Percentiles rank a stretch among this genome's conserved stretches.
Conservation (phyloP, 1,284 basidiomycete species). For the Microbotryomycetes sp. region DNA sequence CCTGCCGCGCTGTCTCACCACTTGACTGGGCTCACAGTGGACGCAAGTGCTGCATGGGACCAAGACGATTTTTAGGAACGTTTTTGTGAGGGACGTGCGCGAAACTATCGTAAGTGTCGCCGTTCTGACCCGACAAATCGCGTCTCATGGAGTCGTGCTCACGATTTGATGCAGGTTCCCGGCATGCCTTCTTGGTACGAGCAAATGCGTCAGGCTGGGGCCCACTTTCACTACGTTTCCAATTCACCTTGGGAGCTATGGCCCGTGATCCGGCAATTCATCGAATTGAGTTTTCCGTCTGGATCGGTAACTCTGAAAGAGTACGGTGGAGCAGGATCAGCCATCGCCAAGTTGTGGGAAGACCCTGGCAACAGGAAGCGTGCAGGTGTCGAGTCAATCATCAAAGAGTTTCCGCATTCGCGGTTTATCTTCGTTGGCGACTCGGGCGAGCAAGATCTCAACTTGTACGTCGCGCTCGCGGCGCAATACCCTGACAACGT, state of each 20-base stretch:
- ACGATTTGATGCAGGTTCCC: slow-evolving; percentile 47
- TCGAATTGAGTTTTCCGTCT: slow-evolving; percentile 57
- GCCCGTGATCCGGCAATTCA: slow-evolving; percentile 69
- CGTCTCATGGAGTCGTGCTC: too few species aligned
- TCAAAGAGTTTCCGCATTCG: slow-evolving; percentile 58
- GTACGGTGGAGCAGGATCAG: slow-evolving; percentile 61
- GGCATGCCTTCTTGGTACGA: slow-evolving; percentile 82
- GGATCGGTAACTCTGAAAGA: slow-evolving; percentile 62
- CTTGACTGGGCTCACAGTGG: slow-evolving; percentile 2
- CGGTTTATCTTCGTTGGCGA: slow-evolving; percentile 78
- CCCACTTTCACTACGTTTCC: slow-evolving; percentile 62
- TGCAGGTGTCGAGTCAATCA: slow-evolving; percentile 55
- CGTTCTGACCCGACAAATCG: too few species aligned
- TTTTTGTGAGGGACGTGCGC: slow-evolving; percentile 51
- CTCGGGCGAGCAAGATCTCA: slow-evolving; percentile 79
- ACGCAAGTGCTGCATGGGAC: slow-evolving; percentile 42
- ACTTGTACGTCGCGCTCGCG: slow-evolving; percentile 47
- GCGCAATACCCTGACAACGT: slow-evolving; percentile 53
- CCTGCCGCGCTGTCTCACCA: not conserved
- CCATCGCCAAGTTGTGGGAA: slow-evolving; percentile 64
- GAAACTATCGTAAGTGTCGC: slow-evolving; percentile 54
- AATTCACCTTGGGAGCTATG: slow-evolving; percentile 85
- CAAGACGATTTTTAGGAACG: slow-evolving; percentile 45
- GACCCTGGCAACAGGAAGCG: slow-evolving; percentile 70
- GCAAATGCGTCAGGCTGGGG: slow-evolving; percentile 59